Conservation (phyloP, 2,329 filamentous ascomycete genomes). For the Zymoseptoria tritici region DNA sequence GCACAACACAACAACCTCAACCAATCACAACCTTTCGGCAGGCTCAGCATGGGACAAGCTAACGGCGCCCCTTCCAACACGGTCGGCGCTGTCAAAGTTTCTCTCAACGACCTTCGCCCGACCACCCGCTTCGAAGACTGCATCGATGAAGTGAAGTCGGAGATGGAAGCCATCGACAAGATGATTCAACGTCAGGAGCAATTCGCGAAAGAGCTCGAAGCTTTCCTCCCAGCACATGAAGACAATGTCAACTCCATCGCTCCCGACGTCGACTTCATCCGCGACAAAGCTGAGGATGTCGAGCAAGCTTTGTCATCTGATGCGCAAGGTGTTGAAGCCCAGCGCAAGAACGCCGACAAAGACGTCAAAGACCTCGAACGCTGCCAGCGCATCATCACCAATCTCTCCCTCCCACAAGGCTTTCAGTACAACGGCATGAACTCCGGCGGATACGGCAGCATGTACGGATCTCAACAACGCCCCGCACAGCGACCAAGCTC, state of each 20-base stretch:
- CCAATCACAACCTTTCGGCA: conserved; percentile 25
- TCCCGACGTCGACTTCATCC: conserved; percentile 57
- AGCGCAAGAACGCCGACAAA: conserved; percentile 52
- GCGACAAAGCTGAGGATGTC: conserved; percentile 54
- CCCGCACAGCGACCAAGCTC: conserved; percentile 11
- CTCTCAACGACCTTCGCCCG: conserved; percentile 68
- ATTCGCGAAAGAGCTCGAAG: conserved; percentile 67
- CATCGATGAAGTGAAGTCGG: conserved; percentile 68
- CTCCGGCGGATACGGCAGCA: conserved; percentile 12
- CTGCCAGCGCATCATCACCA: conserved; percentile 66
- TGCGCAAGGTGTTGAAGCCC: conserved; percentile 50
- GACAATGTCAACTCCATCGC: conserved; percentile 57
- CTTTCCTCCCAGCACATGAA: conserved; percentile 56
- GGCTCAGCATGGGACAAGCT: conserved; percentile 43
- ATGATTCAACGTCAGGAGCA: conserved; percentile 72
- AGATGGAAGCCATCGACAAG: conserved; percentile 71
- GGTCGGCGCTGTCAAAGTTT: conserved; percentile 61
- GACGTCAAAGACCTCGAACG: conserved; percentile 65
- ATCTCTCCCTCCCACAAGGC: conserved; percentile 60
- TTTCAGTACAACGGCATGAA: conserved; percentile 45
- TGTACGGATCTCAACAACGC: conserved; percentile 14
- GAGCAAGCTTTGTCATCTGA: conserved; percentile 58
- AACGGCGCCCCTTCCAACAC: conserved; percentile 38
- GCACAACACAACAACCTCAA: conserved; percentile 16
- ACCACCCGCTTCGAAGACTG: conserved; percentile 92